phyloP scores from a whole-genome alignment of 768 basidiomycete species.

The Suillus americanus region DNA sequence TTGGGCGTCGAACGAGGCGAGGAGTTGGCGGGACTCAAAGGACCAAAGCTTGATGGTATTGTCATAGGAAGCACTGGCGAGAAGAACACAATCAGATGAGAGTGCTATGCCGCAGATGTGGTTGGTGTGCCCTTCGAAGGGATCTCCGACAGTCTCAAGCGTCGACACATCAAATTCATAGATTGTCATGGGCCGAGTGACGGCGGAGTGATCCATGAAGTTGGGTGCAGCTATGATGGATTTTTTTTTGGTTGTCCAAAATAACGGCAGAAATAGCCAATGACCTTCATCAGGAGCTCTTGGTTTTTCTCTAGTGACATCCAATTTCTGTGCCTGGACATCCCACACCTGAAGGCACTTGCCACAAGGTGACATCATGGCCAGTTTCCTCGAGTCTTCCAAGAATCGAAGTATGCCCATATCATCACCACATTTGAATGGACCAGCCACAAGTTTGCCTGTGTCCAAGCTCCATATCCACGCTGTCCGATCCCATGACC shows the following conservation, averaged over 20 bases:
- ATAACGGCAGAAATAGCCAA: too few species aligned
- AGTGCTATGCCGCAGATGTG: background rate
- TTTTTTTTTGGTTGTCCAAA: background rate
- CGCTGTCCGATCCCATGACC: rapidly evolving
- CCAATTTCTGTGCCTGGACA: background rate
- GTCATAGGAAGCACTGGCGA: background rate
- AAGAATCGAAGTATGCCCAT: background rate
- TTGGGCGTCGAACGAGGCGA: background rate
- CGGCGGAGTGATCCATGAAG: background rate
- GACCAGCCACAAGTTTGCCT: background rate
- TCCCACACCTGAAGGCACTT: background rate
- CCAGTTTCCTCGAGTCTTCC: background rate
- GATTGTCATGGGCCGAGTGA: rapidly evolving
- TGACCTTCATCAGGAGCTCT: too few species aligned
- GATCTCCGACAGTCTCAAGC: background rate
- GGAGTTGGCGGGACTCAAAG: background rate
- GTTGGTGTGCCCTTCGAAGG: background rate
- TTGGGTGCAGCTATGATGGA: background rate
- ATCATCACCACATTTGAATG: background rate
- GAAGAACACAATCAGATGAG: background rate
- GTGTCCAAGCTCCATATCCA: background rate
- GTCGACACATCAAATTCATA: background rate
- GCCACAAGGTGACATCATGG: background rate
- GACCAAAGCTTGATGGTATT: background rate
- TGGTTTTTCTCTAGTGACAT: background rate